Percentiles rank a stretch among this genome's conserved stretches.
Conservation (phyloP, 805 yeast species). For the Ogataea salicorniae region DNA sequence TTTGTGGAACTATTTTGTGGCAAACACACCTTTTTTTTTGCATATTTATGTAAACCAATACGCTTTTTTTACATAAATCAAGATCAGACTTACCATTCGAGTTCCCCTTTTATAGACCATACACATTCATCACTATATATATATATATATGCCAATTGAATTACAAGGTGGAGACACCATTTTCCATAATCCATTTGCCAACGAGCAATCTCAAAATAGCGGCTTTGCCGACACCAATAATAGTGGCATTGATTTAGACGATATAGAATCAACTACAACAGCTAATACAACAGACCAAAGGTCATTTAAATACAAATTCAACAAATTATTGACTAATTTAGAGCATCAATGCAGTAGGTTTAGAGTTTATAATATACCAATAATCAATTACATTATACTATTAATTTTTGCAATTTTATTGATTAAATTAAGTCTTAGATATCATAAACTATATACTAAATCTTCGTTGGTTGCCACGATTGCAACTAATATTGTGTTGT, state of each 20-base stretch:
- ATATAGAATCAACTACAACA: not conserved
- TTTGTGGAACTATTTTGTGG: too few relatives aligned
- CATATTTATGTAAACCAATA: too few relatives aligned
- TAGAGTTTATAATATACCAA: slow-evolving; percentile 44
- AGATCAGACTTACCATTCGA: too few relatives aligned
- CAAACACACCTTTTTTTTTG: too few relatives aligned
- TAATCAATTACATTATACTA: slow-evolving; percentile 51
- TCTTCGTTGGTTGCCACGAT: slow-evolving; percentile 74
- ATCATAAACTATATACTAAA: slow-evolving; percentile 54
- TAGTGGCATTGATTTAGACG: not conserved
- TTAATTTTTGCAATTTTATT: slow-evolving; percentile 44
- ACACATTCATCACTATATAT: not conserved
- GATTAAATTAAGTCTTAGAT: slow-evolving; percentile 48
- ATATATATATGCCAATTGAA: not conserved
- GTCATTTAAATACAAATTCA: not conserved
- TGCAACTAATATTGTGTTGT: slow-evolving; percentile 71
- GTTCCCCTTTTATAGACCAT: too few relatives aligned
- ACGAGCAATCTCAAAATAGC: too few relatives aligned
- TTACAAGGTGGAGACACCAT: not conserved
- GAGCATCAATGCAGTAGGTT: slow-evolving; percentile 12
- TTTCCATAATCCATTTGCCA: too few relatives aligned
- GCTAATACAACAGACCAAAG: not conserved
- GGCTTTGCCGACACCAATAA: too few relatives aligned
- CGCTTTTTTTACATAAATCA: too few relatives aligned
- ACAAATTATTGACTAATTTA: not conserved